Percentiles rank a stretch among this genome's conserved stretches.
These are phyloP conservation scores for Grosmannia serpens DNA, from an alignment of 2,329 filamentous ascomycete genomes.

Conservation along the genomic window DNA sequence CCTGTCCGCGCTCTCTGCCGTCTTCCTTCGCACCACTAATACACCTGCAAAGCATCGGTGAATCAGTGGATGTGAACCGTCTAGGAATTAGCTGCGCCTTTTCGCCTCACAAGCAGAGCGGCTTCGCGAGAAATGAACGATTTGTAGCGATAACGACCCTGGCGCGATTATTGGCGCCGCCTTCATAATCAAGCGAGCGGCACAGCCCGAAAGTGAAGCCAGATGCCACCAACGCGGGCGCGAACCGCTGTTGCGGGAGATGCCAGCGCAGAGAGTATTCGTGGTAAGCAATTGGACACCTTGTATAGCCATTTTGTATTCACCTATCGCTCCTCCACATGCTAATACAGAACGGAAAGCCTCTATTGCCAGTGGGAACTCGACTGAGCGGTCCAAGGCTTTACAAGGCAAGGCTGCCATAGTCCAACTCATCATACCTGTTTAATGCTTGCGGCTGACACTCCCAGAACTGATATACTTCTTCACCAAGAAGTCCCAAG, in stretches of 20 bases:
- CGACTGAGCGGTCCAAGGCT: conserved; percentile 11
- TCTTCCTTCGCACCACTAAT: background rate
- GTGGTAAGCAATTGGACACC: conserved; percentile 6
- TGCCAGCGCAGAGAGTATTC: conserved; percentile 11
- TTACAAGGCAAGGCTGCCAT: conserved; percentile 10
- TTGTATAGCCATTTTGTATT: background rate
- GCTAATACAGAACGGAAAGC: conserved; percentile 3
- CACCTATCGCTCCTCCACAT: background rate
- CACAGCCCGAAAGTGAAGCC: background rate
- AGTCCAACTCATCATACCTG: background rate
- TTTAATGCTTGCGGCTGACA: background rate
- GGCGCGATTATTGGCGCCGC: background rate
- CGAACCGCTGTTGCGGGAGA: conserved; percentile 5
- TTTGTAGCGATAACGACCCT: background rate
- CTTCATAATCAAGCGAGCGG: background rate
- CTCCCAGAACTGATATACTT: conserved; percentile 11
- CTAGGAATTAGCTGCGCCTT: background rate
- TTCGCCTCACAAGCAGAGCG: background rate
- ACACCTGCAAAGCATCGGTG: background rate
- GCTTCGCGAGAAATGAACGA: background rate
- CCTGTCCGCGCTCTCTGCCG: background rate
- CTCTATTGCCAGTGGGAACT: conserved; percentile 10
- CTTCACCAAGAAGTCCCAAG: conserved; percentile 12
- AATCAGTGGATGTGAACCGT: background rate
- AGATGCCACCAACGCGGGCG: conserved; percentile 9